These are phyloP conservation scores for Physcomitrellopsis africana DNA, from an alignment of 225 moss, liverwort and hornwort species.

Conservation along the genomic window DNA sequence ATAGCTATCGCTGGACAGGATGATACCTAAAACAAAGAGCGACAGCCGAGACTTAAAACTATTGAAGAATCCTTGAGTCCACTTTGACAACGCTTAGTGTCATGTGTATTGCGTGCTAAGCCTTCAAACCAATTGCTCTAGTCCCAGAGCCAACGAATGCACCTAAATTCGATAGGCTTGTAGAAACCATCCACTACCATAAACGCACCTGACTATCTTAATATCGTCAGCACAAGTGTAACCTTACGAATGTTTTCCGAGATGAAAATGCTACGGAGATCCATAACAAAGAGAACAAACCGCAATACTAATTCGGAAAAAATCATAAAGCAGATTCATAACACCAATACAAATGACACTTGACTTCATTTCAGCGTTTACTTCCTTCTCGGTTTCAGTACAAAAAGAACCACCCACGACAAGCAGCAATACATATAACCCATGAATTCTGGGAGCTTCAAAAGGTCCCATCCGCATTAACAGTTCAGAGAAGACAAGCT, in stretches of 20 bases:
- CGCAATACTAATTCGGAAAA: neutral
- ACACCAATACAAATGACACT: neutral
- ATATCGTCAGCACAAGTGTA: neutral
- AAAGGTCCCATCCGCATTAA: neutral
- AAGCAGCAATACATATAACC: neutral
- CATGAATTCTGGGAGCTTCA: neutral
- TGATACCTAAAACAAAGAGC: neutral
- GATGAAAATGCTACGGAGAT: neutral
- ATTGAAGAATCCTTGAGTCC: neutral
- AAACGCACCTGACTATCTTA: neutral
- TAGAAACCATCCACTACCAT: neutral
- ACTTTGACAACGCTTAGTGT: neutral
- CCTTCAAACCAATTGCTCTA: neutral
- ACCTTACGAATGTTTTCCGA: neutral
- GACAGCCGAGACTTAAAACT: neutral
- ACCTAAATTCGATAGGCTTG: neutral
- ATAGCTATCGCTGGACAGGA: neutral
- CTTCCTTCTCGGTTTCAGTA: neutral
- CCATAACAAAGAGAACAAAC: too few relatives aligned
- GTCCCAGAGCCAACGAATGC: neutral
- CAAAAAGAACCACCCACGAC: neutral
- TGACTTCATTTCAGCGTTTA: neutral
- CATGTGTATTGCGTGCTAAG: neutral
- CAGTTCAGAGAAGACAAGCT: neutral
- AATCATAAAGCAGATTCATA: neutral